Evolutionary conservation across 192 early-diverging fungal species (phyloP).

Genomic region (Umbelopsis ramanniana): DNA sequence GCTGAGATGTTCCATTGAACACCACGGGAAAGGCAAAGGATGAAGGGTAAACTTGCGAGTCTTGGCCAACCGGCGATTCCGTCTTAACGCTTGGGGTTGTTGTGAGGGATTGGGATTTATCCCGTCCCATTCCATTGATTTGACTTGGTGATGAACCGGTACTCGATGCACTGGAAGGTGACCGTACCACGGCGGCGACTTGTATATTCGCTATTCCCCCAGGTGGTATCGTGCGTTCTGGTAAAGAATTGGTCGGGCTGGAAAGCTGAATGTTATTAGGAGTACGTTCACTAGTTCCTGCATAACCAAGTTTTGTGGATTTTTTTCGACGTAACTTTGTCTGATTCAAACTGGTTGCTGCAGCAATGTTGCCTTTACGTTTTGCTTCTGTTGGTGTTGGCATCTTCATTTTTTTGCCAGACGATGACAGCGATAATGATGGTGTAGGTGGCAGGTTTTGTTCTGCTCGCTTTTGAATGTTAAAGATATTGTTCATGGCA

Average conservation of each 20-base stretch:
- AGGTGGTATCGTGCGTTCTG: neutral
- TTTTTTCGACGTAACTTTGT: neutral
- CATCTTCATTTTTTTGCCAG: neutral
- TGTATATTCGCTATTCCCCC: neutral
- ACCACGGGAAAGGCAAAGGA: neutral
- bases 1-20: neutral
- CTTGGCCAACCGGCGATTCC: neutral
- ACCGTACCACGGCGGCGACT: neutral
- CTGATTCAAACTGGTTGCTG: neutral
- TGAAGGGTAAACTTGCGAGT: neutral
- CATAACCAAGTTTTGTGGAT: neutral
- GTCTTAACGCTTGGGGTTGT: neutral
- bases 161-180: conserved; percentile 2
- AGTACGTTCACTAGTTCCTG: neutral
- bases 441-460: neutral
- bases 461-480: neutral
- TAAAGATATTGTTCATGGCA: neutral
- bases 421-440: too few relatives aligned
- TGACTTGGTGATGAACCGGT: conserved; percentile 8
- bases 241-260: neutral
- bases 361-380: neutral
- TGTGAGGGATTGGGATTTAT: neutral
- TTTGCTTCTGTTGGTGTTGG: neutral
- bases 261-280: neutral
- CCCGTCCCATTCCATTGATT: neutral